phyloP scores from a whole-genome alignment of 202 grass and related monocot genomes.

The Elaeis oleifera region DNA sequence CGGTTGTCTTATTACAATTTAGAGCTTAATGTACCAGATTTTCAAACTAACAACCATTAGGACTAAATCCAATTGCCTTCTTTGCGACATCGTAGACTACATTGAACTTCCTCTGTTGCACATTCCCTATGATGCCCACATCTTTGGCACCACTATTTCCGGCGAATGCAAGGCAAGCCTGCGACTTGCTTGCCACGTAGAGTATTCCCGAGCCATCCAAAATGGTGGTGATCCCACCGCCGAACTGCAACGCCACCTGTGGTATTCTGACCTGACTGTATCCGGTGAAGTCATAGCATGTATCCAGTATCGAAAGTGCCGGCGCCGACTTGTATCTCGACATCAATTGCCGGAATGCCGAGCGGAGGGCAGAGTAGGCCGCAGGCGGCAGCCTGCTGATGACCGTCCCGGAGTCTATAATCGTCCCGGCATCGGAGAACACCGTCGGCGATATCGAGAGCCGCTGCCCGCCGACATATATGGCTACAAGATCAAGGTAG shows the following conservation, averaged over 20 bases:
- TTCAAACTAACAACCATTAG: background rate
- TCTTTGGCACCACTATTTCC: background rate
- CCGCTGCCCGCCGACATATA: conserved; percentile 48
- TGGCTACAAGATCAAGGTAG: conserved; percentile 40
- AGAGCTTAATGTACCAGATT: no score
- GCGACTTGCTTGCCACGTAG: background rate
- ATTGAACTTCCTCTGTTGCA: background rate
- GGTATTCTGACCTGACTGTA: background rate
- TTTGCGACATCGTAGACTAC: conserved; percentile 7
- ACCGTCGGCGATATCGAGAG: conserved; percentile 32
- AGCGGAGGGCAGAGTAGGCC: conserved; percentile 25
- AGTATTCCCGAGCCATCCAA: background rate
- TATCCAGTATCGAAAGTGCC: conserved; percentile 4
- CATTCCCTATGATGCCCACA: background rate
- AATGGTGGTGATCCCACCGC: background rate
- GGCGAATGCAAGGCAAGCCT: background rate
- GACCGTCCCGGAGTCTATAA: conserved; percentile 69
- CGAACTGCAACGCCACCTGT: background rate
- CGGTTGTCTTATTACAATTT: no score
- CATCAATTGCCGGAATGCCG: conserved; percentile 3
- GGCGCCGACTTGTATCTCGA: background rate
- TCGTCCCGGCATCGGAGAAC: conserved; percentile 40
- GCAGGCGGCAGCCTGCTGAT: conserved; percentile 24
- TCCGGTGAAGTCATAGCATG: conserved; percentile 9
- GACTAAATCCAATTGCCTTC: conserved; percentile 1